Evolutionary conservation across 2,329 filamentous ascomycete species (phyloP).

Genomic region (Coleophoma eucalyptorum): DNA sequence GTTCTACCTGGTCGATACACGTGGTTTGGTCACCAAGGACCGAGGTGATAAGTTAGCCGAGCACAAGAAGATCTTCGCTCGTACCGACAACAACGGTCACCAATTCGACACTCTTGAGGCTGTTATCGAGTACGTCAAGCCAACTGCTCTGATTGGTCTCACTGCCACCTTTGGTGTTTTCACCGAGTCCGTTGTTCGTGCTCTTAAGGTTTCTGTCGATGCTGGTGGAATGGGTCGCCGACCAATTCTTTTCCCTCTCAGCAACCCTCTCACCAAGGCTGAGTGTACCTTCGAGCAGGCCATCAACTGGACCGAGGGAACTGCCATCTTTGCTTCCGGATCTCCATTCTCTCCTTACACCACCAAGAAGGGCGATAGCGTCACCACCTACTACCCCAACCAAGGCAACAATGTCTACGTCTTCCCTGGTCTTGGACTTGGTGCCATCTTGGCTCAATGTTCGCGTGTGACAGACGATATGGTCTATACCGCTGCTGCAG

Average conservation of each 20-base stretch:
- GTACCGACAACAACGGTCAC: constrained; percentile 59
- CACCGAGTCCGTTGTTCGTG: constrained; percentile 78
- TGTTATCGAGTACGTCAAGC: constrained; percentile 92
- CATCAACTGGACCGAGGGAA: constrained; percentile 84
- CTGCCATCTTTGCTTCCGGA: constrained; percentile 89
- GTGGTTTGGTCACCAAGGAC: constrained; percentile 89
- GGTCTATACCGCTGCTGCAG: constrained; percentile 90
- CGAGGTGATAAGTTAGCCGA: constrained; percentile 91
- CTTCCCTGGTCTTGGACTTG: constrained; percentile 93
- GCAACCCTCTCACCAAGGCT: constrained; percentile 93
- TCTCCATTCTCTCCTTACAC: constrained; percentile 80
- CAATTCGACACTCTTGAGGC: constrained; percentile 80
- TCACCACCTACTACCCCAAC: constrained; percentile 69
- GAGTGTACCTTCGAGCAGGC: constrained; percentile 98
- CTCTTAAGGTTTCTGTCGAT: constrained; percentile 62
- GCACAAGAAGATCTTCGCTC: constrained; percentile 74
- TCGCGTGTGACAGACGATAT: constrained; percentile 87
- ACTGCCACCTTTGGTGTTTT: constrained; percentile 94
- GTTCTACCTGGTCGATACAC: constrained; percentile 97
- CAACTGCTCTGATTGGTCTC: constrained; percentile 89
- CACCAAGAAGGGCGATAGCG: constrained; percentile 56
- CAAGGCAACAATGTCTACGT: constrained; percentile 90
- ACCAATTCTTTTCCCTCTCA: constrained; percentile 93
- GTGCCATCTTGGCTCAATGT: constrained; percentile 86
- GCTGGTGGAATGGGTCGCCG: constrained; percentile 64